These are phyloP conservation scores for Diaporthe ampelina DNA, from an alignment of 2,329 filamentous ascomycete species.

Conservation along the genomic window DNA sequence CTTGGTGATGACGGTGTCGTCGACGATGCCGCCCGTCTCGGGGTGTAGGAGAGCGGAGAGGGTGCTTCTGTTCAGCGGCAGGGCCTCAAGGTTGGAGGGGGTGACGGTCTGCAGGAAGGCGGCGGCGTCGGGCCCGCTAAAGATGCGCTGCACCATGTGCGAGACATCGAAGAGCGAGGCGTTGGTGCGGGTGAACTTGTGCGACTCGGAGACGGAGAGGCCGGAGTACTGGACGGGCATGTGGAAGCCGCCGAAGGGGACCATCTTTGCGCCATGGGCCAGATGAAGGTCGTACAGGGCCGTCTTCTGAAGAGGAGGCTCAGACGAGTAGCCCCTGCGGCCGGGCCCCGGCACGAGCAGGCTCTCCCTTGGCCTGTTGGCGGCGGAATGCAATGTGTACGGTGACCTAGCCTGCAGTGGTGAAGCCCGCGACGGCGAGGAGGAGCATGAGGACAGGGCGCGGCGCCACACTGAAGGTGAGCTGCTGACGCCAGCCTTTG, in stretches of 20 bases:
- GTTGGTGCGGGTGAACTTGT: conserved; percentile 89
- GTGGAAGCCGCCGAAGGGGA: conserved; percentile 91
- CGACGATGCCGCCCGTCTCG: conserved; percentile 88
- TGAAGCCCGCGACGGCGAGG: background rate
- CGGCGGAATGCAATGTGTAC: background rate
- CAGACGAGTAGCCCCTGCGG: conserved; percentile 37
- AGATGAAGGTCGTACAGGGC: conserved; percentile 60
- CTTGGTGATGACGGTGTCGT: conserved; percentile 92
- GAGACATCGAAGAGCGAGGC: conserved; percentile 95
- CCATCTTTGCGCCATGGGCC: conserved; percentile 88
- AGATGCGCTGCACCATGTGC: conserved; percentile 94
- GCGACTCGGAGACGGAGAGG: conserved; percentile 84
- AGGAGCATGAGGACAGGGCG: conserved; percentile 23
- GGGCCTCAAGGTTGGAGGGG: conserved; percentile 77
- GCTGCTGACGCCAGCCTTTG: conserved; percentile 9
- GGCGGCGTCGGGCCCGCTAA: conserved; percentile 84
- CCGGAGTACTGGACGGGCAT: conserved; percentile 94
- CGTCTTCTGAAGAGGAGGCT: conserved; percentile 46
- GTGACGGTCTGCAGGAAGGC: conserved; percentile 88
- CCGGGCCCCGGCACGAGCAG: background rate
- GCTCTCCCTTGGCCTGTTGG: background rate
- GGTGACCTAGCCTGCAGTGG: background rate
- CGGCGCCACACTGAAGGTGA: conserved; percentile 14
- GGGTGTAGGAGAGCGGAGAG: conserved; percentile 88
- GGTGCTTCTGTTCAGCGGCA: conserved; percentile 79